These are phyloP conservation scores for Neurospora sp. DNA, from an alignment of 2,329 filamentous ascomycete species.

Conservation along the genomic window DNA sequence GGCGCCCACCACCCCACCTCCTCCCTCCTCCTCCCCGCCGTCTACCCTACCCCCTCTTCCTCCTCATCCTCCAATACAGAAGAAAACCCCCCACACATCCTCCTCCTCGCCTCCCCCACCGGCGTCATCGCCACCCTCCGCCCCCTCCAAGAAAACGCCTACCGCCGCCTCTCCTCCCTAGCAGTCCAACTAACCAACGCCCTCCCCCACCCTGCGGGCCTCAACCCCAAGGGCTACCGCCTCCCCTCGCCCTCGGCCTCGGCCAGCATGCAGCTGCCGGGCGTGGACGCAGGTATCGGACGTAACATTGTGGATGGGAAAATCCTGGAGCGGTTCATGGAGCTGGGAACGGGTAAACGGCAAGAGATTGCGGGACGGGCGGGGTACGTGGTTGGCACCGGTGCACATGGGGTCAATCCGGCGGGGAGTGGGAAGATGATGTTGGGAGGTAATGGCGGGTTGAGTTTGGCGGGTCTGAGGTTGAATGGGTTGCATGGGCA, in stretches of 20 bases:
- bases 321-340: slow-evolving; percentile 65
- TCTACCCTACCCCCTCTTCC: slow-evolving; percentile 27
- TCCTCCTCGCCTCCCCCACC: slow-evolving; percentile 65
- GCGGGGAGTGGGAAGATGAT: background rate
- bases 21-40: slow-evolving; percentile 62
- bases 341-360: slow-evolving; percentile 61
- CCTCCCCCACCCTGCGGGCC: slow-evolving; percentile 64
- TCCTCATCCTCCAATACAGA: slow-evolving; percentile 20
- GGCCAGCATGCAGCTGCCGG: slow-evolving; percentile 30
- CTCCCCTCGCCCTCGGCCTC: slow-evolving; percentile 27
- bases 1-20: slow-evolving; percentile 67
- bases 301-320: slow-evolving; percentile 69
- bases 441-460: background rate
- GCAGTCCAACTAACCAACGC: slow-evolving; percentile 70
- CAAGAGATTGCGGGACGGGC: slow-evolving; percentile 66
- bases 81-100: slow-evolving; percentile 28
- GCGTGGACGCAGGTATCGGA: slow-evolving; percentile 48
- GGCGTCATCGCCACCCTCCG: slow-evolving; percentile 71
- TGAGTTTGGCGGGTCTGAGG: background rate
- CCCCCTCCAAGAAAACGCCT: slow-evolving; percentile 67
- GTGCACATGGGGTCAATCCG: background rate
- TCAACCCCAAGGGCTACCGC: slow-evolving; percentile 78
- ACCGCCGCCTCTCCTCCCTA: slow-evolving; percentile 74
- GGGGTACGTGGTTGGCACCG: slow-evolving; percentile 49
- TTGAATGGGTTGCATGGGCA: background rate